Conservation (phyloP, 2,329 filamentous ascomycete genomes). For the Calonectria hongkongensis region DNA sequence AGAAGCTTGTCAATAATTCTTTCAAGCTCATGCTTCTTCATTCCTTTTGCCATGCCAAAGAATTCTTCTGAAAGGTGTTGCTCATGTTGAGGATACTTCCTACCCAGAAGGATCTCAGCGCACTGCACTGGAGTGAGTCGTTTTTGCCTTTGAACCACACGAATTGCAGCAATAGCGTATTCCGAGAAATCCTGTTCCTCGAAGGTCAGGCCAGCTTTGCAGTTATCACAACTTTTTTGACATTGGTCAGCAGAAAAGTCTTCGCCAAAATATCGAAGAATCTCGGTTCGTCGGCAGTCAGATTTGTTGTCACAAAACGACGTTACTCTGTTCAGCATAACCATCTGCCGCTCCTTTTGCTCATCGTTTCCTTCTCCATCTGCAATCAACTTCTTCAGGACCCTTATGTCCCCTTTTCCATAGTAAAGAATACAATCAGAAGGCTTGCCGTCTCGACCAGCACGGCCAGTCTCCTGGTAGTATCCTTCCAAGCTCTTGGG, state of each 20-base stretch:
- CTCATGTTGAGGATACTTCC: slow-evolving; percentile 75
- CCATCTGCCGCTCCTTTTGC: slow-evolving; percentile 88
- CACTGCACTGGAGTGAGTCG: slow-evolving; percentile 86
- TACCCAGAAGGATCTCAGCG: slow-evolving; percentile 88
- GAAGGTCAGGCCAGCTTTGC: slow-evolving; percentile 82
- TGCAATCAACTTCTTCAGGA: slow-evolving; percentile 87
- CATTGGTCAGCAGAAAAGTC: slow-evolving; percentile 84
- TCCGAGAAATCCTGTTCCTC: slow-evolving; percentile 85
- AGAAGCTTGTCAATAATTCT: slow-evolving; percentile 87
- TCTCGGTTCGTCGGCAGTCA: slow-evolving; percentile 90
- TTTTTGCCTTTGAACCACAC: slow-evolving; percentile 77
- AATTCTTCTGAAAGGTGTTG: slow-evolving; percentile 73
- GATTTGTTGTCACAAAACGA: slow-evolving; percentile 92
- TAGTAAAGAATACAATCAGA: slow-evolving; percentile 96
- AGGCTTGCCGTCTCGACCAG: slow-evolving; percentile 90
- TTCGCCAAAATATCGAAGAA: slow-evolving; percentile 96
- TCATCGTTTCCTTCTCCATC: slow-evolving; percentile 84
- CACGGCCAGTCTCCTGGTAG: slow-evolving; percentile 97
- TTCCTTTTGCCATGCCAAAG: slow-evolving; percentile 80
- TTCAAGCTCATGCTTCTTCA: slow-evolving; percentile 86
- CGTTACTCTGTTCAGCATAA: slow-evolving; percentile 90
- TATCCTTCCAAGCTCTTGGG: slow-evolving; percentile 98
- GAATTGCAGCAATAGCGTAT: slow-evolving; percentile 82
- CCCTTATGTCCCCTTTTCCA: slow-evolving; percentile 83
- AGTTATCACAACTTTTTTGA: slow-evolving; percentile 89